Evolutionary conservation across 2,329 filamentous ascomycete species (phyloP).

Genomic region (Fusarium sp.): DNA sequence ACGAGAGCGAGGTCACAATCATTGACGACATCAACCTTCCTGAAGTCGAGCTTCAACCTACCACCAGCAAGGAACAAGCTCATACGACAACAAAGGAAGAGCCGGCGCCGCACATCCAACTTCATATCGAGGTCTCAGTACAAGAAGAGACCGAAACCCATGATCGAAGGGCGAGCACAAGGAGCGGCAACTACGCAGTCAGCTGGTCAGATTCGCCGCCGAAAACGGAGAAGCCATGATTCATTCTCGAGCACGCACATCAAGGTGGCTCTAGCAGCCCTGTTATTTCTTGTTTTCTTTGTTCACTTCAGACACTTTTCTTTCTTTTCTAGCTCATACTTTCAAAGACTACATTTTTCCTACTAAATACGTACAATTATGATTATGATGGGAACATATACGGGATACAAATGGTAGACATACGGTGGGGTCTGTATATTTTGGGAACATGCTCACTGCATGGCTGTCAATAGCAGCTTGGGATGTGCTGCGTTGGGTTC

Average conservation of each 20-base stretch:
- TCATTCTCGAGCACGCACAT: constrained; percentile 17
- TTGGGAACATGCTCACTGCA: background rate
- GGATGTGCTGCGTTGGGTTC: background rate
- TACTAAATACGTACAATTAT: constrained; percentile 10
- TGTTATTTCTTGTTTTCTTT: constrained; percentile 7
- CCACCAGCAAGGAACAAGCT: background rate
- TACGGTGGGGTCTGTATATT: background rate
- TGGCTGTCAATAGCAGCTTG: background rate
- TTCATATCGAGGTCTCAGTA: constrained; percentile 29
- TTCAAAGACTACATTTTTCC: constrained; percentile 14
- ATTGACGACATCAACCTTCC: constrained; percentile 33
- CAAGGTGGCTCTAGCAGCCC: constrained; percentile 24
- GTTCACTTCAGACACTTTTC: constrained; percentile 10
- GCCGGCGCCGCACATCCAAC: constrained; percentile 10
- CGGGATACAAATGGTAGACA: constrained; percentile 10
- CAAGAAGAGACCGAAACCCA: background rate
- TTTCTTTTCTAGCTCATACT: constrained; percentile 7
- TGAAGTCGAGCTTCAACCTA: constrained; percentile 19
- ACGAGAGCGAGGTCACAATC: constrained; percentile 42
- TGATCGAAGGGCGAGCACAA: constrained; percentile 12
- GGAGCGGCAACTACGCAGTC: constrained; percentile 31
- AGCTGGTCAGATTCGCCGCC: constrained; percentile 27
- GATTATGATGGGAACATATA: constrained; percentile 18
- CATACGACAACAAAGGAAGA: background rate
- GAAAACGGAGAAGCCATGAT: constrained; percentile 18